Conservation (phyloP, 257 asterid genomes). For the Avicennia marina region DNA sequence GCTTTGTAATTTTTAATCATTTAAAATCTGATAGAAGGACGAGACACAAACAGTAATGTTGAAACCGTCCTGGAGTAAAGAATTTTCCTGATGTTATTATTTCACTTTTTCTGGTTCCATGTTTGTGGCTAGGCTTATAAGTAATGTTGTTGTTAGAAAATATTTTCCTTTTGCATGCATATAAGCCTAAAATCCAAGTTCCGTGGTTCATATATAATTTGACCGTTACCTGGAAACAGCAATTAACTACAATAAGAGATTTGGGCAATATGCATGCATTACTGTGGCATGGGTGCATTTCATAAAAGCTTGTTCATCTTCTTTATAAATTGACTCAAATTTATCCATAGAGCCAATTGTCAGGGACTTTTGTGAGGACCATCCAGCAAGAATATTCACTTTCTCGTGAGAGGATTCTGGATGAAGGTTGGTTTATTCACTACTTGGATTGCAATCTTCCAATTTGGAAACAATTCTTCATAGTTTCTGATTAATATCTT, state of each 20-base stretch:
- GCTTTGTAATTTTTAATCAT: background rate
- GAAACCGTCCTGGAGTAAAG: background rate
- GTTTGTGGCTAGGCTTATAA: background rate
- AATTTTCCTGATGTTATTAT: background rate
- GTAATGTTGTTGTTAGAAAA: background rate
- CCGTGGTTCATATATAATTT: background rate
- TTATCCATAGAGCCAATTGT: slow-evolving; percentile 54
- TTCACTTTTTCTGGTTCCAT: background rate
- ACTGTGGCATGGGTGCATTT: background rate
- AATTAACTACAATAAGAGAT: background rate
- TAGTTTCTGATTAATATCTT: slow-evolving; percentile 1
- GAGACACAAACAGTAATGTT: background rate
- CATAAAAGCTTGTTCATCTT: background rate
- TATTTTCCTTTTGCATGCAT: background rate
- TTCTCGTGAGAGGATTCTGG: slow-evolving; percentile 51
- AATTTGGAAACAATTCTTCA: background rate
- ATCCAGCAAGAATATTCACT: slow-evolving; percentile 33
- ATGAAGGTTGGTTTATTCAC: slow-evolving; percentile 41
- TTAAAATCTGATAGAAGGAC: background rate
- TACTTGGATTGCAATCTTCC: slow-evolving; percentile 2
- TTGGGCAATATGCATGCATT: background rate
- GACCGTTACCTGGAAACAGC: slow-evolving; percentile 2
- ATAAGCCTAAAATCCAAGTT: background rate
- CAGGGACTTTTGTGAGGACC: slow-evolving; percentile 56
- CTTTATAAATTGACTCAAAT: slow-evolving; percentile 21